Percentiles rank a stretch among this genome's conserved stretches.
phyloP scores from a whole-genome alignment of 345 rosid genomes.

The Aurinia saxatilis region DNA sequence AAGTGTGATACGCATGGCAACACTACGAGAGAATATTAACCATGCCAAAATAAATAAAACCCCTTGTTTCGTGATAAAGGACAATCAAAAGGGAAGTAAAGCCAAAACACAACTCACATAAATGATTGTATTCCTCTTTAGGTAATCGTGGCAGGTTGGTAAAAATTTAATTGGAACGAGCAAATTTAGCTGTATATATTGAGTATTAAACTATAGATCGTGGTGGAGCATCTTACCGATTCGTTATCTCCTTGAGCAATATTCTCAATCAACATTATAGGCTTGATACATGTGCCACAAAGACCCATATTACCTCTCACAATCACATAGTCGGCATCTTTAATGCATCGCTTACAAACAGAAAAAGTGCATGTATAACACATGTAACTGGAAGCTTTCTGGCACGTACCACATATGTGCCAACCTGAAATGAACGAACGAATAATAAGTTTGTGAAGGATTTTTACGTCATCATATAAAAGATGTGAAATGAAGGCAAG shows the following conservation, averaged over 20 bases:
- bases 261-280: conserved; percentile 83
- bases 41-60: background rate
- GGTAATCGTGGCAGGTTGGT: background rate
- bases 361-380: conserved; percentile 98
- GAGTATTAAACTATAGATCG: background rate
- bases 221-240: conserved; percentile 41
- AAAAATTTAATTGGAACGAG: background rate
- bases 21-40: background rate
- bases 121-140: conserved; percentile 11
- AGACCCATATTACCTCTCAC: conserved; percentile 84
- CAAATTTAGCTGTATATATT: background rate
- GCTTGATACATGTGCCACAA: conserved; percentile 87
- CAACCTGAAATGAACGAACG: conserved; percentile 53
- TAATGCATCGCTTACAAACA: conserved; percentile 84
- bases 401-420: conserved; percentile 91
- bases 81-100: conserved; percentile 2
- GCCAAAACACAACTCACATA: conserved; percentile 4
- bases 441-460: background rate
- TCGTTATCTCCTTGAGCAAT: conserved; percentile 42
- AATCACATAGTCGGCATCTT: conserved; percentile 72
- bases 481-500: background rate
- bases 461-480: background rate
- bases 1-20: conserved; percentile 11
- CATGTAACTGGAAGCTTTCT: conserved; percentile 72
- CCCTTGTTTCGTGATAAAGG: background rate